Base-by-base conservation (phyloP, 2,329 filamentous ascomycete genomes). In the Sporothrix schenckii region DNA sequence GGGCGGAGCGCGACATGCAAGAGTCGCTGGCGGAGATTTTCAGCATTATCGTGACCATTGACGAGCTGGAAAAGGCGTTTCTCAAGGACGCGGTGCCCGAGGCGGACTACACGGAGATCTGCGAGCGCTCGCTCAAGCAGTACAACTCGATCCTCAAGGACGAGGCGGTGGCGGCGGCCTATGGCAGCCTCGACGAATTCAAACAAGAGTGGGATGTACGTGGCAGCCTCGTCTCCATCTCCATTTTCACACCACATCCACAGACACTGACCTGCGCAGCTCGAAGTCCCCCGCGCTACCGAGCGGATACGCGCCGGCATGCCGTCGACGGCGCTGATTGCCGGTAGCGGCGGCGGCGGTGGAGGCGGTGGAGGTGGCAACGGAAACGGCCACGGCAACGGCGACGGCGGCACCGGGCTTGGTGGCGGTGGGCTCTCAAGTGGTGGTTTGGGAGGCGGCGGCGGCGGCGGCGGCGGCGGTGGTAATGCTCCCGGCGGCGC, bases 11-110 rank as follows among this genome's bases (percentile, higher is more conserved):
- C 72, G 94, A 99, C 78, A 85, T 98, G 0, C 93, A 97, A 79
- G 95, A 98, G 78, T 98, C 95, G 1, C 88, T 99, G 16, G 95
- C 94, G 69, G 95, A 99, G 81, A 90, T 99, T 30, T 99, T 98
- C 81, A 97, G 94, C 81, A 98, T 99, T 75, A 94, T 99, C 50
- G 88, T 97, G 72, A 98, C 95, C 0, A 85, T 99, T 3, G 95
- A 99, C 78, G 93, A 96, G 74, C 87, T 99, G 1, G 95, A 99
- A 77, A 97, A 96, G 80, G 96, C 94, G 0, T 99, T 97, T 78
- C 87, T 99, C 52, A 96, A 97, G 78, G 95, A 99, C 84, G 94
- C 93, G 27, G 91, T 99, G 66, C 88, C 91, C 6, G 95, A 98
- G 80, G 86, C 86, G 68, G 94, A 97, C 77, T 99, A 99, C 80